Evolutionary conservation across 768 basidiomycete species (phyloP).

Genomic region (Boletus barrowsii): DNA sequence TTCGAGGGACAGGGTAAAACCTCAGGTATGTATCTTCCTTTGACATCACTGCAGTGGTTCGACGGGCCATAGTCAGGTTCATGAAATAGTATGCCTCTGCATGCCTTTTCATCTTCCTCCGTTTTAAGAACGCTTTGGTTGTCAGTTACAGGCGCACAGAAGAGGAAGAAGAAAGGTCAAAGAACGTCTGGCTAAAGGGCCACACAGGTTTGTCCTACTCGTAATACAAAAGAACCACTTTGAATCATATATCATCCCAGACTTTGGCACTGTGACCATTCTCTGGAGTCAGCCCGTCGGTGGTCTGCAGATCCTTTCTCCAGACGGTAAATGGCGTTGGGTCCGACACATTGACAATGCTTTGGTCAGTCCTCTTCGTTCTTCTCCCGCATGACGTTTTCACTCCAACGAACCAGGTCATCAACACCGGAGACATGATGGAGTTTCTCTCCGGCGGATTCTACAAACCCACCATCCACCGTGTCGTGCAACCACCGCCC

Average conservation of each 20-base stretch:
- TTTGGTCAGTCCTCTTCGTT: constrained; percentile 33
- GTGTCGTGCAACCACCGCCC: constrained; percentile 53
- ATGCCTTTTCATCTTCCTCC: not conserved
- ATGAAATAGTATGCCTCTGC: constrained; percentile 55
- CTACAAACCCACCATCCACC: constrained; percentile 58
- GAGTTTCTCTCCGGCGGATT: constrained; percentile 58
- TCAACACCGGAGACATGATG: constrained; percentile 59
- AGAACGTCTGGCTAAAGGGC: constrained; percentile 58
- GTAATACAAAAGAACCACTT: not conserved
- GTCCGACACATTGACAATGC: constrained; percentile 57
- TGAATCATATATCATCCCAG: constrained; percentile 42
- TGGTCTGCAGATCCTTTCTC: constrained; percentile 53
- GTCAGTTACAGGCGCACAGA: constrained; percentile 46
- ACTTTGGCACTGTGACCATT: constrained; percentile 53
- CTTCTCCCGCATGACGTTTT: not conserved
- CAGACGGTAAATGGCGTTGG: constrained; percentile 55
- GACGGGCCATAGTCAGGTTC: constrained; percentile 43
- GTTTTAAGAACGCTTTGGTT: not conserved
- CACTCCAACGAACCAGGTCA: constrained; percentile 36
- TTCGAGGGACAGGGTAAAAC: constrained; percentile 40
- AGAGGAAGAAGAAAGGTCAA: constrained; percentile 48
- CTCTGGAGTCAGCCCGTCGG: constrained; percentile 60
- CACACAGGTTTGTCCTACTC: constrained; percentile 43
- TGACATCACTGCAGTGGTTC: not conserved
- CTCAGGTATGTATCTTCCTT: constrained; percentile 27